Evolutionary conservation across 768 basidiomycete species (phyloP).

Genomic region (Bullera alba): DNA sequence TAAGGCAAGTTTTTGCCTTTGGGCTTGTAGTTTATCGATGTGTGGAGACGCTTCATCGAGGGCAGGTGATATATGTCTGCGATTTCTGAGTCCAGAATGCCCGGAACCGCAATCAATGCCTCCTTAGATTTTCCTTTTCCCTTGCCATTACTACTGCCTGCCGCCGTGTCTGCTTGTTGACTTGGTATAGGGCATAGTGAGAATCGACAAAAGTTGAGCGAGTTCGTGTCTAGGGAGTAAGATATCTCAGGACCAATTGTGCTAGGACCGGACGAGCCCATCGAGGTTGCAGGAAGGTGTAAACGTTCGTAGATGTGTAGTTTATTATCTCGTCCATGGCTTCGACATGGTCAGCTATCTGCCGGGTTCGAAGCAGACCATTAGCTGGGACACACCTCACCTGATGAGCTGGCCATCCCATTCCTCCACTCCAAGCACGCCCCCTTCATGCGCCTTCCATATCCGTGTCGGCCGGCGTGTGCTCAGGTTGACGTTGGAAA

Average conservation of each 20-base stretch:
- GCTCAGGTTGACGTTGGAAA: slow-evolving; percentile 67
- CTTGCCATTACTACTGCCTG: too few relatives aligned
- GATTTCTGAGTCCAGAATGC: slow-evolving; percentile 76
- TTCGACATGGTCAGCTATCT: neutral
- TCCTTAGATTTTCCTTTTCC: slow-evolving; percentile 17
- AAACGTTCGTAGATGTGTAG: slow-evolving; percentile 35
- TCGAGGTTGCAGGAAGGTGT: neutral
- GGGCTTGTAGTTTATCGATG: slow-evolving; percentile 59
- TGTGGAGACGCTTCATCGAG: slow-evolving; percentile 62
- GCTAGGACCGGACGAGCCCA: neutral
- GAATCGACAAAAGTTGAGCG: slow-evolving; percentile 89
- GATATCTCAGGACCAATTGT: slow-evolving; percentile 40
- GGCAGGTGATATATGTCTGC: slow-evolving; percentile 84
- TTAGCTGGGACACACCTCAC: slow-evolving; percentile 62
- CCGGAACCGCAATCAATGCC: slow-evolving; percentile 68
- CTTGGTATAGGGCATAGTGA: slow-evolving; percentile 53
- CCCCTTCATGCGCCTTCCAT: slow-evolving; percentile 74
- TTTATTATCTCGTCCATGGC: slow-evolving; percentile 43
- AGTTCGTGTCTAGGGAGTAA: slow-evolving; percentile 80
- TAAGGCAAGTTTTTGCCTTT: neutral
- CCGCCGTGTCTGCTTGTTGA: neutral
- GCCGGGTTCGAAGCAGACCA: neutral
- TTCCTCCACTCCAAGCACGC: slow-evolving; percentile 72
- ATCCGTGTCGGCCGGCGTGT: slow-evolving; percentile 64
- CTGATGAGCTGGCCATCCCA: slow-evolving; percentile 63